These are phyloP conservation scores for Linnemannia schmuckeri DNA, from an alignment of 192 early-diverging fungal genomes.

Conservation along the genomic window DNA sequence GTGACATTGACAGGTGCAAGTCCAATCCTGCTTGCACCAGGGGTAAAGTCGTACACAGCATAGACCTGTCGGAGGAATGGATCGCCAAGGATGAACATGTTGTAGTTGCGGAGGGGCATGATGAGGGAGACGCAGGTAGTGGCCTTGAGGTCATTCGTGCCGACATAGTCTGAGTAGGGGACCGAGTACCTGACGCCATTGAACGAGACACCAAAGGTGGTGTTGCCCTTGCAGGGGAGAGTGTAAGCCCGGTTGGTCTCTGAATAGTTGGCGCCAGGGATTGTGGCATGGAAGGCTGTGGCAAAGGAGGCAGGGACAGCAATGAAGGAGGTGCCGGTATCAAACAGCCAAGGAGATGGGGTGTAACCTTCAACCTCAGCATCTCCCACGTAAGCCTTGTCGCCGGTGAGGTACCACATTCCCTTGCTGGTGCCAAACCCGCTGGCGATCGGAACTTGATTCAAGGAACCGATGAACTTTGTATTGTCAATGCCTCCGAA, in stretches of 20 bases:
- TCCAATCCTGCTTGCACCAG: slow-evolving; percentile 41
- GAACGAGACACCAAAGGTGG: slow-evolving; percentile 43
- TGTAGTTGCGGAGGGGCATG: slow-evolving; percentile 45
- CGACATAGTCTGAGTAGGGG: slow-evolving; percentile 42
- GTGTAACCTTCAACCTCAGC: slow-evolving; percentile 33
- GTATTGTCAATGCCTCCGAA: slow-evolving; percentile 52
- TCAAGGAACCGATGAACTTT: slow-evolving; percentile 31
- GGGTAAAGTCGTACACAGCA: slow-evolving; percentile 48
- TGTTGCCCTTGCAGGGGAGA: slow-evolving; percentile 38
- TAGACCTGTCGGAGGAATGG: slow-evolving; percentile 53
- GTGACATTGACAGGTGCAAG: slow-evolving; percentile 32
- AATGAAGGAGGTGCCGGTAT: slow-evolving; percentile 56
- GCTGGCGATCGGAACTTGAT: slow-evolving; percentile 30
- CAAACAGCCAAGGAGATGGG: slow-evolving; percentile 47
- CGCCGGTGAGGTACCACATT: slow-evolving; percentile 48
- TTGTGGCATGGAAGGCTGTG: slow-evolving; percentile 36
- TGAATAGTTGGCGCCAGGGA: slow-evolving; percentile 38
- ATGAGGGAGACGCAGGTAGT: slow-evolving; percentile 38
- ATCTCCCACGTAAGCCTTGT: slow-evolving; percentile 20
- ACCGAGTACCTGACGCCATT: slow-evolving; percentile 43
- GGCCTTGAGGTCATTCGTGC: slow-evolving; percentile 10
- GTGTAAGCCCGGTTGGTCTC: slow-evolving; percentile 16
- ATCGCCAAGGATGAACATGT: slow-evolving; percentile 53
- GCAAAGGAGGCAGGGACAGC: slow-evolving; percentile 43
- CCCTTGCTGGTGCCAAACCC: slow-evolving; percentile 22